Base-by-base conservation (phyloP, 805 yeast species). In the Saccharomycopsis sp. region DNA sequence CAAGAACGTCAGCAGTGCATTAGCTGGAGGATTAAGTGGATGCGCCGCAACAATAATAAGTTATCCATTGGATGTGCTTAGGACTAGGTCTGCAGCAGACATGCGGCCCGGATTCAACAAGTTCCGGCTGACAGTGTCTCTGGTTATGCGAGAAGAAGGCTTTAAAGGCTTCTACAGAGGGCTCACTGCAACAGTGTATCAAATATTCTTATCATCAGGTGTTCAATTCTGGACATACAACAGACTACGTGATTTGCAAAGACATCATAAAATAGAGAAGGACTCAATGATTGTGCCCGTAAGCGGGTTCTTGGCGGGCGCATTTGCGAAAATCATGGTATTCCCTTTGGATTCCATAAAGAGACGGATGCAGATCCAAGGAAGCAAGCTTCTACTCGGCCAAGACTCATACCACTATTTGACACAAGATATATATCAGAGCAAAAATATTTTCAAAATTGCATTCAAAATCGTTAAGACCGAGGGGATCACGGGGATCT, bases 281-380 rank as follows among this genome's bases (percentile, higher is more conserved):
- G 64, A 62, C 20, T 25, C 66, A 12, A 25, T 63, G 44, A 54
- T 76, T 35, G 85, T 84, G 64, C 82, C 85, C 3, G 59, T 80
- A 41, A 80, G 93, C 68, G 87, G 97, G 52, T 73, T 89, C 44
- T 54, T 82, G 0, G 96, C 97, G 0, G 98, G 97, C 0, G 75
- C 83, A 0, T 64, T 82, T 2, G 80, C 96, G 12, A 94, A 94
- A 69, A 79, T 84, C 0, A 63, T 83, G 0, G 84, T 89, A 0
- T 94, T 89, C 70, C 99, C 99, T 0, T 69, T 94, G 51, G 99
- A 94, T 69, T 82, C 96, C 0, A 68, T 92, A 1, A 76, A 97
- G 22, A 84, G 90, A 66, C 74, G 96, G 44, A 71, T 87, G 51
- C 97, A 93, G 69, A 82, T 92, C 8, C 78, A 75, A 54, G 76